Percentiles rank a stretch among this genome's conserved stretches.
Evolutionary conservation across 208 protist genomes (phyloP).

Genomic region (Leishmania guyanensis): DNA sequence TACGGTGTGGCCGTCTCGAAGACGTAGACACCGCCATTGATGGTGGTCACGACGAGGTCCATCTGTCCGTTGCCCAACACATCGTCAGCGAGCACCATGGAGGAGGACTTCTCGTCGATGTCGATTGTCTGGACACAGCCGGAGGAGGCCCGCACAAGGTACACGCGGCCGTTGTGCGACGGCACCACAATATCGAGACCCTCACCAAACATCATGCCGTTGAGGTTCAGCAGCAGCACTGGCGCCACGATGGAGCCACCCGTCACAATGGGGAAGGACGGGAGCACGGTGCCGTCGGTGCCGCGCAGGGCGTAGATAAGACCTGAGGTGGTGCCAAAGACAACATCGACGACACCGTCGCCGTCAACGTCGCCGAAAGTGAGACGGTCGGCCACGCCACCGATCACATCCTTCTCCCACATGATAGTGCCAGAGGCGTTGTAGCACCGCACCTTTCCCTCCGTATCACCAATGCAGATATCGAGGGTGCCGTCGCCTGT

Average conservation of each 20-base stretch:
- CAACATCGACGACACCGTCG: constrained; percentile 85
- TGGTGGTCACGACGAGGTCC: constrained; percentile 89
- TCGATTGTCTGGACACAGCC: constrained; percentile 91
- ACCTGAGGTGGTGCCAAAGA: constrained; percentile 81
- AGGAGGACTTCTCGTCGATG: constrained; percentile 88
- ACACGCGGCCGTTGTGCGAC: constrained; percentile 88
- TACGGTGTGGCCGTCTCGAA: constrained; percentile 77
- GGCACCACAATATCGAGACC: constrained; percentile 85
- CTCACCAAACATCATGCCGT: constrained; percentile 20
- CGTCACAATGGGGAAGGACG: constrained; percentile 77
- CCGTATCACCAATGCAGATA: constrained; percentile 86
- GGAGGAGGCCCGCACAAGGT: constrained; percentile 72
- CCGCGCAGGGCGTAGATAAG: constrained; percentile 87
- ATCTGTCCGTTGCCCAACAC: constrained; percentile 88
- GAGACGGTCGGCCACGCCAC: constrained; percentile 58
- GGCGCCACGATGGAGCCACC: constrained; percentile 74
- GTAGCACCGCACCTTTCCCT: constrained; percentile 89
- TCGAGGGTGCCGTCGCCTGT: constrained; percentile 82
- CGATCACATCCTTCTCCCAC: constrained; percentile 73
- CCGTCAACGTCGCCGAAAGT: constrained; percentile 92
- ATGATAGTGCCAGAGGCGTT: constrained; percentile 56
- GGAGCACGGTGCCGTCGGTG: constrained; percentile 49
- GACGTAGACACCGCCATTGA: constrained; percentile 87
- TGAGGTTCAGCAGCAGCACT: constrained; percentile 70
- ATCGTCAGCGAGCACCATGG: constrained; percentile 92